These are phyloP conservation scores for Lentinula raphanica DNA, from an alignment of 768 basidiomycete species.

Conservation along the genomic window DNA sequence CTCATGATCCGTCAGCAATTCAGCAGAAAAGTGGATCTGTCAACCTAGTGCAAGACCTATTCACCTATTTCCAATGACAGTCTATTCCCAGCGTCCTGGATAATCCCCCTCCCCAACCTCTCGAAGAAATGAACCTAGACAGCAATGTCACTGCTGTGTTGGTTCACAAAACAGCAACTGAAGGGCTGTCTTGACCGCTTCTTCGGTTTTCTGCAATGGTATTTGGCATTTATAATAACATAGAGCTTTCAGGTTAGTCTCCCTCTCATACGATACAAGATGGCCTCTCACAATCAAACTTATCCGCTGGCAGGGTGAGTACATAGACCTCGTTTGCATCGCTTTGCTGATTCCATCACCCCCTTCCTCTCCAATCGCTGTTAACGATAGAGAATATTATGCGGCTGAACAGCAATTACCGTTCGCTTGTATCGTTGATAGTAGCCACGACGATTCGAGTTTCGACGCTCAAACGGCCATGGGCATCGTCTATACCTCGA, in stretches of 20 bases:
- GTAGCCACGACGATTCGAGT: neutral
- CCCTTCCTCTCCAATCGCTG: neutral
- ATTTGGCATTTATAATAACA: neutral
- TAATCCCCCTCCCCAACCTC: no score
- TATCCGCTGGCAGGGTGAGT: neutral
- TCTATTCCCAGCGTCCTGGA: no score
- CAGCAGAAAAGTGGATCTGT: no score
- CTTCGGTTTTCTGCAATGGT: neutral
- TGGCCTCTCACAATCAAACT: neutral
- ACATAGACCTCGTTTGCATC: neutral
- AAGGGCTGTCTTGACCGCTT: conserved; percentile 2
- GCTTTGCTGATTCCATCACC: neutral
- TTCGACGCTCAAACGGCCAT: neutral
- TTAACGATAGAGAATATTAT: neutral
- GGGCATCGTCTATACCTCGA: neutral
- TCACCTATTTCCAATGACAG: no score
- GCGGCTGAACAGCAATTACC: neutral
- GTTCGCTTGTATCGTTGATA: neutral
- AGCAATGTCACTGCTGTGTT: neutral
- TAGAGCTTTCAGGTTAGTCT: neutral
- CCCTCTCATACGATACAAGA: neutral
- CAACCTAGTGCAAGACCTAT: no score
- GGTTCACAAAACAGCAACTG: neutral
- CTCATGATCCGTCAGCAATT: no score
- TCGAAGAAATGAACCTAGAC: neutral